phyloP scores from a whole-genome alignment of 148 eudicot genomes.

The Chenopodium suecicum region DNA sequence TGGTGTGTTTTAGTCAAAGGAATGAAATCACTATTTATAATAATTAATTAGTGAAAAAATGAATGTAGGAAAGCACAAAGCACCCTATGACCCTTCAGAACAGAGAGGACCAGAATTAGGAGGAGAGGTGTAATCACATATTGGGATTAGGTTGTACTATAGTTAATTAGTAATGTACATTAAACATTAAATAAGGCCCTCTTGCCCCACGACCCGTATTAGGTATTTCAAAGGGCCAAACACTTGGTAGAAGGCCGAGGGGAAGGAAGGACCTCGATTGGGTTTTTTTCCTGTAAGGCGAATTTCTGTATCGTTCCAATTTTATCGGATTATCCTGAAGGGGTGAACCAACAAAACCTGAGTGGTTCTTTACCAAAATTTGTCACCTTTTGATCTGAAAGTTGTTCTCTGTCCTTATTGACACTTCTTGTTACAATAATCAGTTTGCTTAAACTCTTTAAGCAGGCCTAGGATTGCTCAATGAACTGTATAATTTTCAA shows the following conservation, averaged over 20 bases:
- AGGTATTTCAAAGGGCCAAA: no score
- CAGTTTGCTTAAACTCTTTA: not conserved
- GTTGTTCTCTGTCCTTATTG: not conserved
- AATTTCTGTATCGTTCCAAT: no score
- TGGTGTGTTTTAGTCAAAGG: slow-evolving; percentile 17
- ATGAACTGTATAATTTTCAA: not conserved
- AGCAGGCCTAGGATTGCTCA: not conserved
- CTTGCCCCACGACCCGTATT: no score
- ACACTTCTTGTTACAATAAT: not conserved
- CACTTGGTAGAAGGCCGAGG: no score
- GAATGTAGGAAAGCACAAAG: not conserved
- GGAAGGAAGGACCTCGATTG: no score
- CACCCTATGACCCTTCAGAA: slow-evolving; percentile 11
- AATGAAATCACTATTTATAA: slow-evolving; percentile 21
- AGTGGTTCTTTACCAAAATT: not conserved
- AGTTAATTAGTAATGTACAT: not conserved
- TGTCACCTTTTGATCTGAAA: no score
- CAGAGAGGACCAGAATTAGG: slow-evolving; percentile 14
- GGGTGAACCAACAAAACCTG: not conserved
- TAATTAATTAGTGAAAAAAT: not conserved
- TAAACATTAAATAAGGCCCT: no score
- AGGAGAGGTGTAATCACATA: slow-evolving; percentile 1
- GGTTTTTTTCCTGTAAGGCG: no score
- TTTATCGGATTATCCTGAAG: no score
- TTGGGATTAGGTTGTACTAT: slow-evolving; percentile 14